These are phyloP conservation scores for Dipteronia sinensis DNA, from an alignment of 345 rosid species.

Conservation along the genomic window DNA sequence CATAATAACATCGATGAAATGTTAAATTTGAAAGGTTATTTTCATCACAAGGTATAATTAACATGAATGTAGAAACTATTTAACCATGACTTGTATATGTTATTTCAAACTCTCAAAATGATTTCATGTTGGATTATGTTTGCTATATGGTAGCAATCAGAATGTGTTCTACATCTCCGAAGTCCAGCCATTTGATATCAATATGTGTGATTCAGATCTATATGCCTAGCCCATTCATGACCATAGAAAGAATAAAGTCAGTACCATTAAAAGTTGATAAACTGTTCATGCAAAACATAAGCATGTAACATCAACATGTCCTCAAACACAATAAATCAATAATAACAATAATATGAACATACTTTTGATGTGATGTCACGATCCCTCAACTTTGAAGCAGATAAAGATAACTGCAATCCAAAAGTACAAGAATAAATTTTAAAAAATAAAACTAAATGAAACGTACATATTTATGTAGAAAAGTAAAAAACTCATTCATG, in stretches of 20 bases:
- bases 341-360: background rate
- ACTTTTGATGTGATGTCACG: conserved; percentile 85
- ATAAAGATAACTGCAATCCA: conserved; percentile 62
- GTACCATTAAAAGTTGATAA: too few relatives aligned
- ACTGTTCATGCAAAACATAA: too few relatives aligned
- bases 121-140: background rate
- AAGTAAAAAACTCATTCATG: background rate
- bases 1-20: background rate
- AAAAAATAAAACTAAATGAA: background rate
- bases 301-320: background rate
- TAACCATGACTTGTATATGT: background rate
- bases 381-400: conserved; percentile 70
- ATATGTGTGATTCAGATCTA: too few relatives aligned
- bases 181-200: too few relatives aligned
- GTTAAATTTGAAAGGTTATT: background rate
- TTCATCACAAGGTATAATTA: background rate
- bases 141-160: background rate
- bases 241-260: too few relatives aligned
- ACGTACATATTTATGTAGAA: background rate
- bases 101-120: background rate
- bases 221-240: too few relatives aligned
- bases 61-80: background rate
- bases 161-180: background rate
- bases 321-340: background rate
- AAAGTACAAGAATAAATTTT: background rate